phyloP scores from a whole-genome alignment of 176 grass and related monocot genomes.

The Cenchrus fungigraminus region DNA sequence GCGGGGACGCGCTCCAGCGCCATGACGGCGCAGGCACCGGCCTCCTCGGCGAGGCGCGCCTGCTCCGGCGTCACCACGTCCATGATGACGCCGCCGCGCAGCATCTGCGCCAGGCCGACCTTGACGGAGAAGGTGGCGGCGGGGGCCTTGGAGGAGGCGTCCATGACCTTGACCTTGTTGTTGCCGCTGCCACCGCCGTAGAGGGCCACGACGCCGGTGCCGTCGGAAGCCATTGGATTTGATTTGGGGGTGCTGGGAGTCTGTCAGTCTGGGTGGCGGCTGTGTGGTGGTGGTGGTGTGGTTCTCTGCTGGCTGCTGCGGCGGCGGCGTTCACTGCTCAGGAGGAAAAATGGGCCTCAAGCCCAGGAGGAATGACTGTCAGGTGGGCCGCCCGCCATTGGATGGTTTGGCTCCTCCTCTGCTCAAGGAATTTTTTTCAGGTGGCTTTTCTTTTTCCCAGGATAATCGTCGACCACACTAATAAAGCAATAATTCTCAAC shows the following conservation, averaged over 20 bases:
- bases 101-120: constrained; percentile 79
- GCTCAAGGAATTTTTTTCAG: no score
- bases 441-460: no score
- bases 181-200: constrained; percentile 38
- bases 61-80: constrained; percentile 68
- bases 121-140: constrained; percentile 71
- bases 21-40: constrained; percentile 78
- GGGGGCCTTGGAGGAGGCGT: constrained; percentile 46
- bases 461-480: no score
- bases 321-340: no score
- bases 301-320: no score
- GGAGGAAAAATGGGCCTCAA: no score
- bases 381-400: no score
- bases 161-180: constrained; percentile 43
- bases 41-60: constrained; percentile 72
- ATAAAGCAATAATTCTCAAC: no score
- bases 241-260: no score
- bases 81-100: constrained; percentile 74
- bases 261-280: not conserved
- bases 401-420: no score
- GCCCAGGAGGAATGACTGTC: no score
- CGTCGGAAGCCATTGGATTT: not conserved
- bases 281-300: no score
- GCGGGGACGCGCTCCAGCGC: constrained; percentile 79
- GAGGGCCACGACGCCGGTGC: constrained; percentile 13